These are phyloP conservation scores for Plantago major DNA, from an alignment of 257 asterid species.

Conservation along the genomic window DNA sequence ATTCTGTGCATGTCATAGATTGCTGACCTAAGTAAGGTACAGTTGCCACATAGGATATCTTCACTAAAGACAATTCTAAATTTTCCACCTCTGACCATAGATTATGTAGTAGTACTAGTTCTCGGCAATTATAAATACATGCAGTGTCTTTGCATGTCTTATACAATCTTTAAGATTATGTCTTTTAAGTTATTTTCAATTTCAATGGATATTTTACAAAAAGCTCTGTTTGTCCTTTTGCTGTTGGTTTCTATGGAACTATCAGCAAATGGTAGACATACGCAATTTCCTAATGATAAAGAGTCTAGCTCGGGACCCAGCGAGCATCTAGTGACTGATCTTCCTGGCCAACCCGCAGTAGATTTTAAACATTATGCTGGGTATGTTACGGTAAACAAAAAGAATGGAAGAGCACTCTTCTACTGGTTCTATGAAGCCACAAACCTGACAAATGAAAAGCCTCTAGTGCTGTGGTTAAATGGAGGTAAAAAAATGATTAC, in stretches of 20 bases:
- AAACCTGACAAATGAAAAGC: slow-evolving; percentile 48
- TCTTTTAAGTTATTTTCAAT: slow-evolving; percentile 20
- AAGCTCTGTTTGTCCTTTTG: slow-evolving; percentile 30
- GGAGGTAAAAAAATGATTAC: slow-evolving; percentile 54
- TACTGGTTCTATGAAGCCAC: slow-evolving; percentile 79
- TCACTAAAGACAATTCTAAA: slow-evolving; percentile 27
- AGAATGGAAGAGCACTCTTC: slow-evolving; percentile 11
- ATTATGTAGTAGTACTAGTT: slow-evolving; percentile 16
- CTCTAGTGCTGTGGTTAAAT: slow-evolving; percentile 89
- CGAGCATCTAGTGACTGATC: slow-evolving; percentile 55
- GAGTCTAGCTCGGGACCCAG: slow-evolving; percentile 18
- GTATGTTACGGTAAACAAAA: slow-evolving; percentile 29
- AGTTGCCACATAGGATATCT: slow-evolving; percentile 32
- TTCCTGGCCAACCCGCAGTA: slow-evolving; percentile 77
- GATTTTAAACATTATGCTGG: slow-evolving; percentile 55
- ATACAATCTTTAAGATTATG: slow-evolving; percentile 19
- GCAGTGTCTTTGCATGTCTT: slow-evolving; percentile 25
- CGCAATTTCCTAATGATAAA: slow-evolving; percentile 32
- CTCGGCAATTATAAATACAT: slow-evolving; percentile 50
- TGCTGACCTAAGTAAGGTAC: slow-evolving; percentile 24
- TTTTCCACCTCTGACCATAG: slow-evolving; percentile 19
- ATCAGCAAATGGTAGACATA: slow-evolving; percentile 37
- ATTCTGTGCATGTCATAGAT: slow-evolving; percentile 31
- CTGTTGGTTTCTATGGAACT: slow-evolving; percentile 31
- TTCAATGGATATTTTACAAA: slow-evolving; percentile 37